Evolutionary conservation across 1,284 basidiomycete genomes (phyloP).

Genomic region (Lignosus rhinocerotis): DNA sequence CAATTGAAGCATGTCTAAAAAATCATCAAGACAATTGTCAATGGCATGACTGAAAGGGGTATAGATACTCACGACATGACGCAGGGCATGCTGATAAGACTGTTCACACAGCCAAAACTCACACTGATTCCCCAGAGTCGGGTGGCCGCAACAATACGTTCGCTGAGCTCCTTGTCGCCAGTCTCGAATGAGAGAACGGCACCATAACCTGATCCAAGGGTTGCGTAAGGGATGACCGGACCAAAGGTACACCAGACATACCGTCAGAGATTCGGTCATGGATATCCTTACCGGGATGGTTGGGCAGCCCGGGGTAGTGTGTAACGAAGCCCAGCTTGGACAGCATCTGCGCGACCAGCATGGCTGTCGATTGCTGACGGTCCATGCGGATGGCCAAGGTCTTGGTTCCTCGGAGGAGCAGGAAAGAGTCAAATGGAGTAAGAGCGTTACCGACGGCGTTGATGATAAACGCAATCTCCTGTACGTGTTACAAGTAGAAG

Average conservation of each 20-base stretch:
- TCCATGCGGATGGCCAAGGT: conserved; percentile 98
- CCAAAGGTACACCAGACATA: conserved; percentile 4
- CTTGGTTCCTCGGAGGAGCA: conserved; percentile 94
- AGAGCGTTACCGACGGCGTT: conserved; percentile 98
- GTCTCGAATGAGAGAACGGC: conserved; percentile 96
- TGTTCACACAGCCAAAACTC: conserved; percentile 98
- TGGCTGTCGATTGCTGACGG: conserved; percentile 85
- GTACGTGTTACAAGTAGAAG: conserved; percentile 9
- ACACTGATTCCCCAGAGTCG: conserved; percentile 97
- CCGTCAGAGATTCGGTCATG: conserved; percentile 90
- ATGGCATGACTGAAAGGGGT: neutral
- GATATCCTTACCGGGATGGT: conserved; percentile 84
- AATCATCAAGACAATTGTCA: neutral
- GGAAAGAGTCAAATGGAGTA: conserved; percentile 94
- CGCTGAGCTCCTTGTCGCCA: conserved; percentile 87
- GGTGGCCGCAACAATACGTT: conserved; percentile 90
- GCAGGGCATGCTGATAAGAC: conserved; percentile 98
- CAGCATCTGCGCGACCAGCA: conserved; percentile 88
- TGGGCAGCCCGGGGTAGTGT: conserved; percentile 89
- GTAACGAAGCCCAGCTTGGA: conserved; percentile 88
- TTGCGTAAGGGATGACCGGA: neutral
- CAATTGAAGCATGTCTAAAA: conserved; percentile 93
- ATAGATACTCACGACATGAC: conserved; percentile 88
- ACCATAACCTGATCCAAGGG: conserved; percentile 52
- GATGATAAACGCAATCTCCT: conserved; percentile 90